Evolutionary conservation across 441 rosid genomes (phyloP).

Genomic region (Corymbia calophylla): DNA sequence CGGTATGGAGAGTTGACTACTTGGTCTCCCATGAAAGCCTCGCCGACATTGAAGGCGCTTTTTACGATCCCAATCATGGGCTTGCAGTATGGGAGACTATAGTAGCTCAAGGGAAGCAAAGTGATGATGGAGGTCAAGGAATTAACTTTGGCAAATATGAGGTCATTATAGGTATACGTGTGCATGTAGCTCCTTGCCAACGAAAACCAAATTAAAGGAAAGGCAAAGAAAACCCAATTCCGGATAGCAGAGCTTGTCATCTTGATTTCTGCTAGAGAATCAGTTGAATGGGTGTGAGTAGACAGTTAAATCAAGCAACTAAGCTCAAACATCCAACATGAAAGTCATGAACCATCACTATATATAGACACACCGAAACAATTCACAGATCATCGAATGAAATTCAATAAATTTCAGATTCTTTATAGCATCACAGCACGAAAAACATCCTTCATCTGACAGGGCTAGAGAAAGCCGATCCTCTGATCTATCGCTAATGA

Average conservation of each 20-base stretch:
- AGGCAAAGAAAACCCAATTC: background rate
- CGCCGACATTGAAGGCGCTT: conserved; percentile 2
- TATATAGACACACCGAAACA: no score
- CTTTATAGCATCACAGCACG: background rate
- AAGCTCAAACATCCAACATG: background rate
- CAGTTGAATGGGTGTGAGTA: background rate
- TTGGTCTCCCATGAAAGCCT: conserved; percentile 9
- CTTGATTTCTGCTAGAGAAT: background rate
- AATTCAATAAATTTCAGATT: background rate
- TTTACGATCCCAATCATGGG: background rate
- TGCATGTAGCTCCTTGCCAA: background rate
- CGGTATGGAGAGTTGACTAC: conserved; percentile 3
- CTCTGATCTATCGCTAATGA: background rate
- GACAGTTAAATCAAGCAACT: background rate
- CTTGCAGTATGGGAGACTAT: conserved; percentile 7
- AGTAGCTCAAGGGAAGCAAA: background rate
- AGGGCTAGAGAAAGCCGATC: background rate
- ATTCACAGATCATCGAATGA: background rate
- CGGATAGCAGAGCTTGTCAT: background rate
- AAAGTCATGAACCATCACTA: background rate
- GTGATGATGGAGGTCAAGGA: conserved; percentile 1
- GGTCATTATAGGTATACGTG: background rate
- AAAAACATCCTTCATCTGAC: background rate
- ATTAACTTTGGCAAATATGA: background rate
- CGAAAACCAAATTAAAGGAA: background rate